These are phyloP conservation scores for Catharanthus roseus DNA, from an alignment of 257 asterid species.

Conservation along the genomic window DNA sequence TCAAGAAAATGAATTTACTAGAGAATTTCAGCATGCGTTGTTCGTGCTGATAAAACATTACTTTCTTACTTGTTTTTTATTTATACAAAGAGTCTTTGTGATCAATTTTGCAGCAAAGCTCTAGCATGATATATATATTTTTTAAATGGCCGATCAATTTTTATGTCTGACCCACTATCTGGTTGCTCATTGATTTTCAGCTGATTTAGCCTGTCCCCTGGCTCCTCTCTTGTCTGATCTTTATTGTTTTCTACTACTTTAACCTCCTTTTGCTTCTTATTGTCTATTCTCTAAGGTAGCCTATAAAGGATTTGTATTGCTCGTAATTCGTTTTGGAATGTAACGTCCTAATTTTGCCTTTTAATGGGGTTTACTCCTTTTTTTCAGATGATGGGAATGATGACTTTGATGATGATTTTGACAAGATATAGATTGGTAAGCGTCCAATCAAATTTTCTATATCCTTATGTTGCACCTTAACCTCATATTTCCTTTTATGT, in stretches of 20 bases:
- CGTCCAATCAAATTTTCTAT: constrained; percentile 2
- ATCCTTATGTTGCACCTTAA: not conserved
- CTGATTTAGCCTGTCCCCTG: not conserved
- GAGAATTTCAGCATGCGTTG: not conserved
- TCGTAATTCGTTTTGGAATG: not conserved
- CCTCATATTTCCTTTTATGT: constrained; percentile 3
- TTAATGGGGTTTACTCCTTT: not conserved
- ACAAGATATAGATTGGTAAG: constrained; percentile 65
- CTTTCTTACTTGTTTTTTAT: not conserved
- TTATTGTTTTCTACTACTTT: not conserved
- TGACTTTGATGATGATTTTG: constrained; percentile 78
- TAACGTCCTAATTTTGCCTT: not conserved
- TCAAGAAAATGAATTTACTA: not conserved
- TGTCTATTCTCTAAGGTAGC: not conserved
- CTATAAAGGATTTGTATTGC: not conserved
- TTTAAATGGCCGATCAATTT: not conserved
- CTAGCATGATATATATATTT: too few species aligned
- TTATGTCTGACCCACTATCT: not conserved
- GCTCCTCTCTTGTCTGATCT: not conserved
- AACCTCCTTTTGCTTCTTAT: not conserved
- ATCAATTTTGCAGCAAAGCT: not conserved
- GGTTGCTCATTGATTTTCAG: not conserved
- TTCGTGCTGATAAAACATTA: not conserved
- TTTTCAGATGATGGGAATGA: constrained; percentile 56
- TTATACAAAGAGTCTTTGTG: not conserved